Conservation (phyloP, 2,329 filamentous ascomycete species). For the Cordyceps farinosa region DNA sequence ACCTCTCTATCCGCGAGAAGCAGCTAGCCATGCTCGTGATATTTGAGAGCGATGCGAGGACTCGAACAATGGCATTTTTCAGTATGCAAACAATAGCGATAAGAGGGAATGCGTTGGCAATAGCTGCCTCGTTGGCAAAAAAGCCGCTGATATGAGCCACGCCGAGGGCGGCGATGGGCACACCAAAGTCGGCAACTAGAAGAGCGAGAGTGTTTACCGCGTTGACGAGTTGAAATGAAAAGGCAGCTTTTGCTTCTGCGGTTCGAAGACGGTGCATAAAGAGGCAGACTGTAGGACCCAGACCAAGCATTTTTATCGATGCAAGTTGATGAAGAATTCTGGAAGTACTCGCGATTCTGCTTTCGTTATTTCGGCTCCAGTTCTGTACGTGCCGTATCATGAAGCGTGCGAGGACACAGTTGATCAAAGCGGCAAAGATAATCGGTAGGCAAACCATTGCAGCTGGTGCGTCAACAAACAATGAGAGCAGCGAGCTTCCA, state of each 20-base stretch:
- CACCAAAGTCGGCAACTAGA: neutral
- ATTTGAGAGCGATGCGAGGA: neutral
- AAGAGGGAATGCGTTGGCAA: too few species aligned
- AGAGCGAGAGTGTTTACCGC: neutral
- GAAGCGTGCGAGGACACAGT: neutral
- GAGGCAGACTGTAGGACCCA: neutral
- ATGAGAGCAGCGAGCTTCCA: neutral
- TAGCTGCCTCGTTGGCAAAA: too few species aligned
- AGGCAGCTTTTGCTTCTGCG: neutral
- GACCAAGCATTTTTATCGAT: slow-evolving; percentile 8
- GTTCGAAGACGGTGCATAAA: neutral
- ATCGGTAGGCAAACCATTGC: slow-evolving; percentile 1
- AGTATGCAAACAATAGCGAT: too few species aligned
- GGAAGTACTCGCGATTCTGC: neutral
- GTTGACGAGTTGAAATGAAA: neutral
- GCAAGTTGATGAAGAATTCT: neutral
- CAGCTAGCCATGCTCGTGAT: neutral
- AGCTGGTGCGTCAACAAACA: neutral
- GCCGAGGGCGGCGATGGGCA: neutral
- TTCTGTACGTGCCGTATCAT: neutral
- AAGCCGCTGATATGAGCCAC: neutral
- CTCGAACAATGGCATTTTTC: too few species aligned
- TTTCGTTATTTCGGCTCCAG: neutral
- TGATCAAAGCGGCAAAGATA: neutral
- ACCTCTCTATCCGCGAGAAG: neutral